phyloP scores from a whole-genome alignment of 2,329 filamentous ascomycete genomes.

The Fusarium penzigii region DNA sequence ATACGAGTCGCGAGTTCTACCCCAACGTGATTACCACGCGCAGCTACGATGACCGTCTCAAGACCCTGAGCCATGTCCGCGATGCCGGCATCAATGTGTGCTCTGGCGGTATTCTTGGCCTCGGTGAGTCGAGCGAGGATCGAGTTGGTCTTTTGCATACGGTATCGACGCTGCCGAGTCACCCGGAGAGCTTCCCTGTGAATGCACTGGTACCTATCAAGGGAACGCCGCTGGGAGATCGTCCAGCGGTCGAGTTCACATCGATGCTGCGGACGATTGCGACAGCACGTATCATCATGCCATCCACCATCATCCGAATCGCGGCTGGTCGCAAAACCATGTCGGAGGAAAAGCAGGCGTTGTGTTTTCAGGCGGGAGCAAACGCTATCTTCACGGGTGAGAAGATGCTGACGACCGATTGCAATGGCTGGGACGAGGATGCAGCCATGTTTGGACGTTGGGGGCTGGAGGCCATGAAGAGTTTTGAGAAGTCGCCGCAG shows the following conservation, averaged over 20 bases:
- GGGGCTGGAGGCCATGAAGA: constrained; percentile 78
- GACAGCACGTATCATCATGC: constrained; percentile 80
- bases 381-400: constrained; percentile 96
- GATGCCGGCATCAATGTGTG: constrained; percentile 89
- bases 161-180: constrained; percentile 74
- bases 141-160: constrained; percentile 83
- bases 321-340: constrained; percentile 83
- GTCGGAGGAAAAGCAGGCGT: constrained; percentile 82
- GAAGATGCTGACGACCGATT: constrained; percentile 93
- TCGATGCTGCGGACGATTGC: constrained; percentile 81
- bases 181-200: constrained; percentile 89
- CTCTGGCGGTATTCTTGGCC: constrained; percentile 82
- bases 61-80: constrained; percentile 77
- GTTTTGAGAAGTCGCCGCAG: constrained; percentile 40
- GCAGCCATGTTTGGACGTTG: constrained; percentile 79
- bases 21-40: constrained; percentile 83
- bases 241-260: constrained; percentile 72
- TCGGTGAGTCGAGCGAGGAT: constrained; percentile 78
- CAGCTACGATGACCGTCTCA: constrained; percentile 82
- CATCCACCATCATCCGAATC: constrained; percentile 81
- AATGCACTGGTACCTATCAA: constrained; percentile 91
- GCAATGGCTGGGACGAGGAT: constrained; percentile 89
- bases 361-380: constrained; percentile 88
- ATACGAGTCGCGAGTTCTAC: constrained; percentile 88
- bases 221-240: constrained; percentile 80